phyloP scores from a whole-genome alignment of 306 rosid species.

The Vigna mungo region DNA sequence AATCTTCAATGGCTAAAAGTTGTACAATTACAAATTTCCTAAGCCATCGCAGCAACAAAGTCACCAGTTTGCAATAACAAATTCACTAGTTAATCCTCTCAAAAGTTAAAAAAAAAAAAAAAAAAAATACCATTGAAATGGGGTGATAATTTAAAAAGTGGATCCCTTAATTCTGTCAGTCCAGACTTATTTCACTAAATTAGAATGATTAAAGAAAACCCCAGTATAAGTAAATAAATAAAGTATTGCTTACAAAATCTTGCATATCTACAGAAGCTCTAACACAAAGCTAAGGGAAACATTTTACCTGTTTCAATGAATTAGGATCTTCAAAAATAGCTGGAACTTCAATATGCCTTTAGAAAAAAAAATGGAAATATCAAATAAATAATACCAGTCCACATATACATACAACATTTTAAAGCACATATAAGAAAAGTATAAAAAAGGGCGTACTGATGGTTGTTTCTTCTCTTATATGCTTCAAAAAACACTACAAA shows the following conservation, averaged over 20 bases:
- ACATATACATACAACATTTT: not conserved
- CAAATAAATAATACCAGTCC: conserved; percentile 21
- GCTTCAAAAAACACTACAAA: conserved; percentile 66
- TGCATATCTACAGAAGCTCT: not conserved
- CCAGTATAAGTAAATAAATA: not conserved
- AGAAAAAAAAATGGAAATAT: conserved; percentile 21
- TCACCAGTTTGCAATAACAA: conserved; percentile 9
- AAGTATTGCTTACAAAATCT: conserved; percentile 9
- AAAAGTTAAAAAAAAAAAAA: not conserved
- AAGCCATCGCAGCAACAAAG: conserved; percentile 8
- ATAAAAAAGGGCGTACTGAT: conserved; percentile 55
- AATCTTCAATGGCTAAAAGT: conserved; percentile 1
- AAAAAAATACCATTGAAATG: not conserved
- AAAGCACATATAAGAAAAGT: not conserved
- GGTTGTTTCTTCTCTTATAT: conserved; percentile 74
- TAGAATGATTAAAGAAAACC: not conserved
- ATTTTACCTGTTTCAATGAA: conserved; percentile 72
- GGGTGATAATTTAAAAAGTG: not conserved
- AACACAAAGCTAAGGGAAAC: conserved; percentile 35
- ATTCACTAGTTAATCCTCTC: not conserved
- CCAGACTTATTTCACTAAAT: conserved; percentile 23
- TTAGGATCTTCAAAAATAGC: conserved; percentile 85
- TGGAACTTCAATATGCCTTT: conserved; percentile 82
- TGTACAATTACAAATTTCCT: conserved; percentile 10
- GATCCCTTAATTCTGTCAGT: not conserved